Evolutionary conservation across 148 eudicot genomes (phyloP), one percentile per base, ranked within the genome.

Genomic region (Euryodendron excelsum): DNA sequence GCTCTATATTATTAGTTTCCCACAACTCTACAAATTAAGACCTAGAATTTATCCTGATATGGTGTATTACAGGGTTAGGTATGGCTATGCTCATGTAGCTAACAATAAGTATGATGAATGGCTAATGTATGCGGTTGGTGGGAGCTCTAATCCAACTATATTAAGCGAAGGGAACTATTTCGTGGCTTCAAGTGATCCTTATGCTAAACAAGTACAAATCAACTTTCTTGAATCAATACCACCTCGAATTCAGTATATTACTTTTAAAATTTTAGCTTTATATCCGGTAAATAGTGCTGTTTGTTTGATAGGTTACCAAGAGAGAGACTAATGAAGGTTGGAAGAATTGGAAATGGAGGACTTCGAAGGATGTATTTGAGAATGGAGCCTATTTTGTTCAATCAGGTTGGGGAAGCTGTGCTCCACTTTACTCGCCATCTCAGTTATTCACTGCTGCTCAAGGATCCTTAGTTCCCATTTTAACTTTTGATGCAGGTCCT

Each of bases 141-240:
- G 90, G 21, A 87, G 90, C 72, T 86, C 86, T 6, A 36, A 67
- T 30, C 90, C 90, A n/a, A 87, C 90, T 36, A 90, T 88, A 50
- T 70, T 84, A 34, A 90, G 91, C 67, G 90, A 90, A 83, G 94
- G 89, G 8, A 90, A 90, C 80, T 81, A 86, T 41, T 92, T 83
- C 59, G 67, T 84, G 41, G 93, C 97, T 63, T 66, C 92, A 28
- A 15, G 45, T 63, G 30, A 62, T 63, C 60, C 69, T 17, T 11
- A 44, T 13, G n/a, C 50, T 9, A 82, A 84, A 41, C 60, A 82
- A 77, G 85, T 81, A 81, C 4, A 76, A 55, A 33, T 65, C 39
- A 33, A 31, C 45, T 45, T 5, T n/a, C n/a, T n/a, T n/a, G n/a
- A n/a, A n/a, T n/a, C n/a, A n/a, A n/a, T n/a, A n/a, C n/a, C n/a